Evolutionary conservation across 805 yeast species (phyloP).

Genomic region (Suhomyces prunicola): DNA sequence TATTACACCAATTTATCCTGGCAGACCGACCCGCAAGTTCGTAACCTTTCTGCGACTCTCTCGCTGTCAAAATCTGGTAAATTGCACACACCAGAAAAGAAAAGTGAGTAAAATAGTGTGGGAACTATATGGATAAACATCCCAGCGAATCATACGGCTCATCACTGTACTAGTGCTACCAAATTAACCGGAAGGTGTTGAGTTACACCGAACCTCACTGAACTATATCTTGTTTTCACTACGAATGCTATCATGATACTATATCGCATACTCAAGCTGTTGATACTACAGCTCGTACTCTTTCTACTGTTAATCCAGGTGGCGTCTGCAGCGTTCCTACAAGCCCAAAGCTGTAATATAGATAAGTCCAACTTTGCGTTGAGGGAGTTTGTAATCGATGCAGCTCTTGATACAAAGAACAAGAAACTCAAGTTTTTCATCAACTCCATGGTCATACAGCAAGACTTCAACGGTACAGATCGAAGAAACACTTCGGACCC

Average conservation of each 20-base stretch:
- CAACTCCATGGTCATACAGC: slow-evolving; percentile 25
- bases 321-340: neutral
- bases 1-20: neutral
- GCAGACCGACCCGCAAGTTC: neutral
- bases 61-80: neutral
- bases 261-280: neutral
- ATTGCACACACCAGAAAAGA: neutral
- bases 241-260: neutral
- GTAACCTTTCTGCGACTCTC: neutral
- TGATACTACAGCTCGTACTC: neutral
- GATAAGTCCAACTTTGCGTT: slow-evolving; percentile 7
- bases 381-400: slow-evolving; percentile 31
- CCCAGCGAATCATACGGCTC: neutral
- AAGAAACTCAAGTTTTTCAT: slow-evolving; percentile 32
- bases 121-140: no score
- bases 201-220: neutral
- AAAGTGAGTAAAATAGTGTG: neutral
- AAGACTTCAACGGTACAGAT: neutral
- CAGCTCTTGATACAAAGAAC: slow-evolving; percentile 29
- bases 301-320: neutral
- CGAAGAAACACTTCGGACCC: neutral
- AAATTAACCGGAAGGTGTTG: neutral
- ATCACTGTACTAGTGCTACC: neutral
- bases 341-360: neutral
- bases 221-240: neutral